These are phyloP conservation scores for Arabidopsis arenosa DNA, from an alignment of 345 rosid species.

Conservation along the genomic window DNA sequence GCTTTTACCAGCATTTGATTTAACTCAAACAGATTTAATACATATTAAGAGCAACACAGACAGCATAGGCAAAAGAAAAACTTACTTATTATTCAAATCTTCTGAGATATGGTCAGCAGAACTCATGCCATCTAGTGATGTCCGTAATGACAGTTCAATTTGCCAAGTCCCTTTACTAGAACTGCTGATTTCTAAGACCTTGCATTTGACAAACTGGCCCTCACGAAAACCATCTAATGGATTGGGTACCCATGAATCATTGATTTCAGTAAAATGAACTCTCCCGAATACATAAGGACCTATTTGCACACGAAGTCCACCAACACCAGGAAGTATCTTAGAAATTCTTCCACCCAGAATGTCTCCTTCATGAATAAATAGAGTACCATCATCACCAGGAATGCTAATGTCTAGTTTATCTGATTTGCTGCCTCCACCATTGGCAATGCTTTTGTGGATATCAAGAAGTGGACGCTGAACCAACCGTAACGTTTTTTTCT, in stretches of 20 bases:
- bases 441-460: conserved; percentile 35
- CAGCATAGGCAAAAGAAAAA: conserved; percentile 23
- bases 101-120: conserved; percentile 48
- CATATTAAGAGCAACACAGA: conserved; percentile 2
- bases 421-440: conserved; percentile 31
- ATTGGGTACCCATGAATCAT: conserved; percentile 68
- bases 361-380: conserved; percentile 78
- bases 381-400: conserved; percentile 47
- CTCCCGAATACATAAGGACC: conserved; percentile 81
- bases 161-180: conserved; percentile 68
- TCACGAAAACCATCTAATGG: conserved; percentile 74
- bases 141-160: conserved; percentile 76
- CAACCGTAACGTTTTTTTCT: conserved; percentile 69
- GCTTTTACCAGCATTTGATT: conserved; percentile 12
- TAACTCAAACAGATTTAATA: neutral
- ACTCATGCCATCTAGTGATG: conserved; percentile 66
- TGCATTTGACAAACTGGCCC: conserved; percentile 93
- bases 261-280: conserved; percentile 88
- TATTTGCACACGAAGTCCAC: conserved; percentile 87
- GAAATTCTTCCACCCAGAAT: conserved; percentile 85
- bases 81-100: conserved; percentile 56
- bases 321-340: conserved; percentile 72
- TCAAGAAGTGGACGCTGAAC: conserved; percentile 59
- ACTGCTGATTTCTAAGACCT: conserved; percentile 76
- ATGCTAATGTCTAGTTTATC: conserved; percentile 42